Percentiles rank a stretch among this genome's conserved stretches.
Evolutionary conservation across 1,284 basidiomycete genomes (phyloP).

Genomic region (Cryptococcus sp.): DNA sequence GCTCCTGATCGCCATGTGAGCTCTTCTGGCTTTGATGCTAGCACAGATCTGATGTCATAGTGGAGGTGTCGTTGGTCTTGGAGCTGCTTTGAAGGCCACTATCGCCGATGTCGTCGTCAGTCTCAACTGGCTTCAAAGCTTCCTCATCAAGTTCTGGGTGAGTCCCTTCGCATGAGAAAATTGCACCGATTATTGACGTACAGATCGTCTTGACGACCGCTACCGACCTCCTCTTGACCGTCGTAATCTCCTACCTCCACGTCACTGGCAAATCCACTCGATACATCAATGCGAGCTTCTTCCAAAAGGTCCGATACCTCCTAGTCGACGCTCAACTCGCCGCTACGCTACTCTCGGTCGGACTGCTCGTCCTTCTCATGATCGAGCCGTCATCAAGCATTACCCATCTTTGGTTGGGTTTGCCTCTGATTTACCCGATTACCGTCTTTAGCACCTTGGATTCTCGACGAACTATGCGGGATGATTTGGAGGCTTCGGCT

Average conservation of each 20-base stretch:
- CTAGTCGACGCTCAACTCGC: background rate
- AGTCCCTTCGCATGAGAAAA: background rate
- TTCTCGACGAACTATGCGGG: background rate
- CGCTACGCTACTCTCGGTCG: background rate
- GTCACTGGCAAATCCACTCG: background rate
- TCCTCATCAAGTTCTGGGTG: slow-evolving; percentile 3
- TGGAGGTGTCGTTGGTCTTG: background rate
- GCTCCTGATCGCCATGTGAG: slow-evolving; percentile 2
- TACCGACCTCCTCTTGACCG: background rate
- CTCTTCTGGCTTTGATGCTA: too few relatives aligned
- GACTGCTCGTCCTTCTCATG: background rate
- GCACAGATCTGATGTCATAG: too few relatives aligned
- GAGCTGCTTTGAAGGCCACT: slow-evolving; percentile 1
- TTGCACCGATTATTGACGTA: background rate
- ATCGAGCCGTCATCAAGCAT: background rate
- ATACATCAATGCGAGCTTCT: background rate
- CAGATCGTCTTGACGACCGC: slow-evolving; percentile 2
- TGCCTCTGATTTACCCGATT: slow-evolving; percentile 7
- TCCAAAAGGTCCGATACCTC: slow-evolving; percentile 1
- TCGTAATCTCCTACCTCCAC: background rate
- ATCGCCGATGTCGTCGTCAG: background rate
- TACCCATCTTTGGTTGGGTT: slow-evolving; percentile 4
- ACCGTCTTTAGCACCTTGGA: slow-evolving; percentile 1
- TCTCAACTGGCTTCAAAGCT: background rate
- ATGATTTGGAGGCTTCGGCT: slow-evolving; percentile 1